Evolutionary conservation across 2,329 filamentous ascomycete genomes (phyloP).

Genomic region (Periconia sp.): DNA sequence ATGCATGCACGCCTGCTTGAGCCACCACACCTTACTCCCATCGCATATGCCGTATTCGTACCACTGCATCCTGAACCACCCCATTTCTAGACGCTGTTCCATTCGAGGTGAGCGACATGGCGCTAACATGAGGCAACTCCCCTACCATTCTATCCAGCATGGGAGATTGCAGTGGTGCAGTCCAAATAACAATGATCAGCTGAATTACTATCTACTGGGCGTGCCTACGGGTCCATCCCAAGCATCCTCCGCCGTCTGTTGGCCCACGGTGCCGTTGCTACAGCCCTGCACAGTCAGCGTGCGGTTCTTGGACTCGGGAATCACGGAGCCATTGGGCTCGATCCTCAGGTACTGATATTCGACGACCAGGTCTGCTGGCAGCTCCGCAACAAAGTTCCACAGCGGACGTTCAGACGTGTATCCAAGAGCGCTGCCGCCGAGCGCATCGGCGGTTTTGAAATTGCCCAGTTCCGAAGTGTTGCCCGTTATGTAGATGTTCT

Average conservation of each 20-base stretch:
- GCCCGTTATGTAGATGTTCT: constrained; percentile 49
- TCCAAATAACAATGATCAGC: too few relatives aligned
- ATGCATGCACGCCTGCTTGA: too few relatives aligned
- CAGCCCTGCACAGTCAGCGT: constrained; percentile 43
- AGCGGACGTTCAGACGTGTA: constrained; percentile 46
- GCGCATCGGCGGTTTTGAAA: constrained; percentile 41
- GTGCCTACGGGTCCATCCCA: constrained; percentile 4
- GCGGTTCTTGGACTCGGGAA: constrained; percentile 47
- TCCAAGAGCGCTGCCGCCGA: constrained; percentile 39
- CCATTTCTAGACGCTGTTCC: too few relatives aligned
- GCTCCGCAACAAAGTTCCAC: constrained; percentile 44
- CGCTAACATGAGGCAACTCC: too few relatives aligned
- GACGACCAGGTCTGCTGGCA: constrained; percentile 41
- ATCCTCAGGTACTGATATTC: constrained; percentile 47
- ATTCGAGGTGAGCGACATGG: too few relatives aligned
- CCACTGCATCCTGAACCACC: too few relatives aligned
- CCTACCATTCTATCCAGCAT: too few relatives aligned
- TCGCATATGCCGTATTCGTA: too few relatives aligned
- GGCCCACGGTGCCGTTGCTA: background rate
- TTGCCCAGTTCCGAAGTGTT: constrained; percentile 44
- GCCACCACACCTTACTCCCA: too few relatives aligned
- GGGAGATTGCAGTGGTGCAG: too few relatives aligned
- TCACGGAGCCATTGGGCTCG: constrained; percentile 44
- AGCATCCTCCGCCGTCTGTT: constrained; percentile 1
- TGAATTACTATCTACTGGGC: background rate